Evolutionary conservation across 164 flowering plant genomes (phyloP).

Genomic region (Amborella trichopoda): DNA sequence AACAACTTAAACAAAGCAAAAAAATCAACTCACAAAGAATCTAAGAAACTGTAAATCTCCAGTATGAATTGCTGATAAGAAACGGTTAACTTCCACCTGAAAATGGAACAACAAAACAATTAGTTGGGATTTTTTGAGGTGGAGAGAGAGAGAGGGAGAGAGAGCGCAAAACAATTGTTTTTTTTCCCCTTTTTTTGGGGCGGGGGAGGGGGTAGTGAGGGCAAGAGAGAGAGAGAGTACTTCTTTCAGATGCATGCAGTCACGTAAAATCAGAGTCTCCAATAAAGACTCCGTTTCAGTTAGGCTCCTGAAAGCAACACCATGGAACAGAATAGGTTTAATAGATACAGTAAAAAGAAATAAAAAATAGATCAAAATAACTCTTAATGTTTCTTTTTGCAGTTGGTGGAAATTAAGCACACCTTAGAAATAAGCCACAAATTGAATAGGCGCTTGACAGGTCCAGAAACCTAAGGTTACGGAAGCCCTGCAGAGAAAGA

Average conservation of each 20-base stretch:
- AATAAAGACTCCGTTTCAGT: constrained; percentile 45
- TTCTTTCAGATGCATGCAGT: constrained; percentile 90
- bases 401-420: no score
- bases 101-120: neutral
- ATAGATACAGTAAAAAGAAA: no score
- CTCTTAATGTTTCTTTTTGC: no score
- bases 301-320: no score
- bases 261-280: constrained; percentile 71
- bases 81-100: neutral
- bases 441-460: constrained; percentile 78
- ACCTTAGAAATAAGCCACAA: constrained; percentile 79
- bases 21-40: constrained; percentile 48
- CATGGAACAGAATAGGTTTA: no score
- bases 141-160: neutral
- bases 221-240: constrained; percentile 18
- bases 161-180: neutral
- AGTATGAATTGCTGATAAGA: constrained; percentile 42
- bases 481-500: constrained; percentile 56
- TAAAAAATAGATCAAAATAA: no score
- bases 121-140: neutral
- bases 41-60: constrained; percentile 64
- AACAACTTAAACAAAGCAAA: neutral
- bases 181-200: no score
- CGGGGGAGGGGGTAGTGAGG: no score
- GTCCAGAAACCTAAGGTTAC: constrained; percentile 51